phyloP scores from a whole-genome alignment of 352 stramenopile species.

The Phytophthora constricta region DNA sequence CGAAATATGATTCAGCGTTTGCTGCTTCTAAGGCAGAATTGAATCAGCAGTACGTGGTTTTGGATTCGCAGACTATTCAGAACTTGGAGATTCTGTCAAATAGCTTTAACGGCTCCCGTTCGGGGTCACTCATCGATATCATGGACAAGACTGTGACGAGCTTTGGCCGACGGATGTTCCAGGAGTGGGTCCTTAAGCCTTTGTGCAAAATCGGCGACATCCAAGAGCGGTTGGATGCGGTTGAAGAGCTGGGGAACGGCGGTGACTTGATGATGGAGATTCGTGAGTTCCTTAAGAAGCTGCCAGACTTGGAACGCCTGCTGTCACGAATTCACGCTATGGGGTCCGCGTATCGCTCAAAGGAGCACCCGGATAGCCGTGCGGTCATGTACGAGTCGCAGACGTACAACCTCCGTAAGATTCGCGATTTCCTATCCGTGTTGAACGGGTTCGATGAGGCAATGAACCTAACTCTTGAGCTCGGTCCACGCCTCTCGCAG shows the following conservation, averaged over 20 bases:
- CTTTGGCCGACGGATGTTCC: constrained; percentile 96
- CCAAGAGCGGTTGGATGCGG: constrained; percentile 95
- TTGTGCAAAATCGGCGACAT: constrained; percentile 96
- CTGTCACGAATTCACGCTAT: constrained; percentile 97
- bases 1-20: constrained; percentile 25
- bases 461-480: constrained; percentile 83
- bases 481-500: constrained; percentile 75
- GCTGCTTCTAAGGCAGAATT: constrained; percentile 54
- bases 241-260: constrained; percentile 93
- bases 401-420: constrained; percentile 98
- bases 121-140: constrained; percentile 93
- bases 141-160: constrained; percentile 92
- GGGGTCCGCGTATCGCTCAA: constrained; percentile 82
- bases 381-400: constrained; percentile 98
- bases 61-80: constrained; percentile 97
- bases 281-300: constrained; percentile 83
- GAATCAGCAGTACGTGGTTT: constrained; percentile 90
- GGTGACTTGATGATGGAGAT: constrained; percentile 82
- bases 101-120: constrained; percentile 89
- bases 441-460: constrained; percentile 90
- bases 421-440: constrained; percentile 92
- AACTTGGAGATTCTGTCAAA: constrained; percentile 97
- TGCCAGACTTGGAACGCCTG: constrained; percentile 97
- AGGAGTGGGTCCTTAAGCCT: constrained; percentile 97
- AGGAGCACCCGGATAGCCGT: constrained; percentile 94